Percentiles rank a stretch among this genome's conserved stretches.
phyloP scores from a whole-genome alignment of 305 asterid genomes.

The Withania somnifera region DNA sequence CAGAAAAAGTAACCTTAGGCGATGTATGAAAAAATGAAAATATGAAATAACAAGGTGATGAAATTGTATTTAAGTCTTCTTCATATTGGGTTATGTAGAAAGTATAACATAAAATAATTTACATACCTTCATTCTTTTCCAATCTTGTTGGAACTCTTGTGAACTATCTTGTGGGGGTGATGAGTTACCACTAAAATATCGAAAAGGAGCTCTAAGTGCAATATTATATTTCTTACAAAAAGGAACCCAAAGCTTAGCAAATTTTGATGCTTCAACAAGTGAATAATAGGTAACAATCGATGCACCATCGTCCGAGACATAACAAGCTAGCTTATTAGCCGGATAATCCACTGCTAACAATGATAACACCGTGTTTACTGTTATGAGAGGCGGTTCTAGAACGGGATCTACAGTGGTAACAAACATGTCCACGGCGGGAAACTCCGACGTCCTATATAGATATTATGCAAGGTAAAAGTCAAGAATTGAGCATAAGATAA shows the following conservation, averaged over 20 bases:
- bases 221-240: conserved; percentile 22
- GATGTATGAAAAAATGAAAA: neutral
- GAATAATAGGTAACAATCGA: conserved; percentile 24
- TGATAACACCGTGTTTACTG: conserved; percentile 28
- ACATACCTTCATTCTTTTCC: conserved; percentile 23
- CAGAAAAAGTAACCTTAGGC: neutral
- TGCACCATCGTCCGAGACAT: conserved; percentile 31
- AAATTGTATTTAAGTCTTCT: neutral
- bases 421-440: conserved; percentile 27
- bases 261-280: conserved; percentile 22
- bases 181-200: conserved; percentile 10
- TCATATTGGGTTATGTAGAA: neutral
- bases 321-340: conserved; percentile 20
- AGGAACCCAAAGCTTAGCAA: conserved; percentile 29
- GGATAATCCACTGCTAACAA: conserved; percentile 29
- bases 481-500: too few relatives aligned
- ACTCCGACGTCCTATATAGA: neutral
- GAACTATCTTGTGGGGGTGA: neutral
- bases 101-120: neutral
- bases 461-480: neutral
- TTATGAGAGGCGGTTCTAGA: conserved; percentile 25
- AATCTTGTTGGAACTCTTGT: conserved; percentile 11
- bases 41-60: neutral
- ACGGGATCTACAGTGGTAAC: conserved; percentile 29
- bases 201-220: conserved; percentile 25